Evolutionary conservation across 768 basidiomycete genomes (phyloP), one percentile per base, ranked within the genome.

Genomic region (Mycena vulgaris): DNA sequence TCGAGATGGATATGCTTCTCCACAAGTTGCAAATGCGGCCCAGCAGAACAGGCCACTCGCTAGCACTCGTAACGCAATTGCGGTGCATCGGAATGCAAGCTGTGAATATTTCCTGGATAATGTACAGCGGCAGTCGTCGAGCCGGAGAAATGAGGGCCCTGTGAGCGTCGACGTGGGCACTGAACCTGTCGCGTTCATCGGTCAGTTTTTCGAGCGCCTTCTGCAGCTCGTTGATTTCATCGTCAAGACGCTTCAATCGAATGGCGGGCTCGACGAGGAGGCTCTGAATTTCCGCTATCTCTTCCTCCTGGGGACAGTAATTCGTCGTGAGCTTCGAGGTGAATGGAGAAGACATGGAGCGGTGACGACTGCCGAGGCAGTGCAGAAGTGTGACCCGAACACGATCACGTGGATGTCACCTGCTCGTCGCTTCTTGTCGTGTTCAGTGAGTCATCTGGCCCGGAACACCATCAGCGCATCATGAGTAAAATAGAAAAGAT

Each of bases 1-100:
- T 71, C 37, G 64, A 42, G 23, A 45, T 51, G 2, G 64, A 49
- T 3, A 71, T 53, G 17, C 39, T 9, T 33, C 69, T 55, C 69
- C 69, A 71, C 5, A 39, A 30, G 51, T 64, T 63, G 42, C 69
- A 71, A 7, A 71, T 35, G 30, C 64, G 69, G 1, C 63, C 58
- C 9, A 71, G 64, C 23, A 66, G 39, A 4, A 66, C 47, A n/a
- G 69, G 69, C 10, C 64, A 64, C 27, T 61, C 63, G 21, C n/a
- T n/a, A 21, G 40, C 51, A 31, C 52, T 59, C 52, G 60, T 63
- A 4, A 49, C 68, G 35, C 52, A 62, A 25, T 63, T 63, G 31
- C 62, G 42, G 39, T 69, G 33, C 16, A 40, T 58, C 0, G 68
- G 68, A 14, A 69, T 35, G 48, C 60, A 68, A 25, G 53, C 31